These are phyloP conservation scores for Castanea mollissima DNA, from an alignment of 306 rosid genomes.

Conservation along the genomic window DNA sequence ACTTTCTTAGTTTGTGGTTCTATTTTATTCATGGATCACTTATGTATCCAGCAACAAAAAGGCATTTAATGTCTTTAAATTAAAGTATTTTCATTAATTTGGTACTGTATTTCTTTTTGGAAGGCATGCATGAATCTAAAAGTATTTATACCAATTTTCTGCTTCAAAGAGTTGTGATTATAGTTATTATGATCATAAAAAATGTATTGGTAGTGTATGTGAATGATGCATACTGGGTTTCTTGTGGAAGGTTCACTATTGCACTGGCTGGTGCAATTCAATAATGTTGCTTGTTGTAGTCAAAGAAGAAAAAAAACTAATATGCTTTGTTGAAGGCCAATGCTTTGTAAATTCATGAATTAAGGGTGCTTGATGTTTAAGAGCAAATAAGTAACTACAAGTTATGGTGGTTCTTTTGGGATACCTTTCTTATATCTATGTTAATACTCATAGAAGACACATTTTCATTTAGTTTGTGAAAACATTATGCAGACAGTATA, in stretches of 20 bases:
- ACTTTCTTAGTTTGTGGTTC: neutral
- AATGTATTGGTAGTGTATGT: neutral
- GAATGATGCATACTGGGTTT: neutral
- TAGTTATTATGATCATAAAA: neutral
- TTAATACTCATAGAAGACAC: too few relatives aligned
- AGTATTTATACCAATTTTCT: neutral
- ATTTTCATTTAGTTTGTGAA: too few relatives aligned
- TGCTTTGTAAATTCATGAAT: neutral
- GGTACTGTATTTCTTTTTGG: neutral
- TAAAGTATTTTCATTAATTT: neutral
- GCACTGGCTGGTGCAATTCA: neutral
- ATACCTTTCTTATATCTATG: too few relatives aligned
- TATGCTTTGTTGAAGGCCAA: neutral
- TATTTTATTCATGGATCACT: neutral
- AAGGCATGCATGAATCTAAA: neutral
- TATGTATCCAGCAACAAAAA: neutral
- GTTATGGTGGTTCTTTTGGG: too few relatives aligned
- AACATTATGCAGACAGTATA: too few relatives aligned
- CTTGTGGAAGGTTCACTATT: neutral
- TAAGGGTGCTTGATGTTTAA: too few relatives aligned
- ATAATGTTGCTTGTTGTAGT: neutral
- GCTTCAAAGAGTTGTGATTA: neutral
- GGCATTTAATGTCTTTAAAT: neutral
- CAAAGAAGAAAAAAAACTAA: neutral
- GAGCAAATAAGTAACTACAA: too few relatives aligned